Percentiles rank a stretch among this genome's conserved stretches.
These are phyloP conservation scores for Medicago arabica DNA, from an alignment of 306 rosid species.

Conservation along the genomic window DNA sequence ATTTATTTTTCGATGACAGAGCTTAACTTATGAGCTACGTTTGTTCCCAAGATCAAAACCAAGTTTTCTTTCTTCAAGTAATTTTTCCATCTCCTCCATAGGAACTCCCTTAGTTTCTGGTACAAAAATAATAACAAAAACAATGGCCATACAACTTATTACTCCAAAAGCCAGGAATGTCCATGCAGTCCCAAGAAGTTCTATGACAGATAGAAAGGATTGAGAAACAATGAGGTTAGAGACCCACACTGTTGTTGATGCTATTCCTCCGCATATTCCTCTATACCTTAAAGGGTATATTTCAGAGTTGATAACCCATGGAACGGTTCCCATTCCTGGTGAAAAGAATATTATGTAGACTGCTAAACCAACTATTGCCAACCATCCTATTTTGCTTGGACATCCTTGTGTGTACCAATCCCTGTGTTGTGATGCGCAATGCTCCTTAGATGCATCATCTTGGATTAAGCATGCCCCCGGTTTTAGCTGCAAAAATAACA, in stretches of 20 bases:
- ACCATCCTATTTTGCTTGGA: constrained; percentile 64
- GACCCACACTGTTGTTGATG: constrained; percentile 62
- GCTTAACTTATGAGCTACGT: neutral
- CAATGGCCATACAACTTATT: constrained; percentile 28
- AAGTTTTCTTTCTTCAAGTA: constrained; percentile 48
- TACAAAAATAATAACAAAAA: constrained; percentile 55
- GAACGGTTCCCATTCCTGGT: constrained; percentile 73
- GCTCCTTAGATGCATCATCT: constrained; percentile 30
- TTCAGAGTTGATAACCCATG: constrained; percentile 77
- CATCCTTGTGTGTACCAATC: constrained; percentile 71
- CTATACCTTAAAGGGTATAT: constrained; percentile 64
- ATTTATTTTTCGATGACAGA: too few species aligned
- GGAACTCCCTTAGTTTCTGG: constrained; percentile 73
- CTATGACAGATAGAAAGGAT: constrained; percentile 53
- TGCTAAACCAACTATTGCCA: constrained; percentile 55
- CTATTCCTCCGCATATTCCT: constrained; percentile 67
- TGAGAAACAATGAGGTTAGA: constrained; percentile 65
- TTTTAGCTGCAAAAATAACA: constrained; percentile 45
- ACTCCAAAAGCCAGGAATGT: constrained; percentile 58
- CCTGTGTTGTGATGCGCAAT: constrained; percentile 39
- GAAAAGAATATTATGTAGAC: constrained; percentile 66
- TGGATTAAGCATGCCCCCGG: constrained; percentile 63
- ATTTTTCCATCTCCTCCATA: constrained; percentile 65
- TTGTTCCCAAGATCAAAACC: neutral
- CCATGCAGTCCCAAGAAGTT: constrained; percentile 57